Evolutionary conservation across 805 yeast species (phyloP).

Genomic region (Hagleromyces aurorensis): DNA sequence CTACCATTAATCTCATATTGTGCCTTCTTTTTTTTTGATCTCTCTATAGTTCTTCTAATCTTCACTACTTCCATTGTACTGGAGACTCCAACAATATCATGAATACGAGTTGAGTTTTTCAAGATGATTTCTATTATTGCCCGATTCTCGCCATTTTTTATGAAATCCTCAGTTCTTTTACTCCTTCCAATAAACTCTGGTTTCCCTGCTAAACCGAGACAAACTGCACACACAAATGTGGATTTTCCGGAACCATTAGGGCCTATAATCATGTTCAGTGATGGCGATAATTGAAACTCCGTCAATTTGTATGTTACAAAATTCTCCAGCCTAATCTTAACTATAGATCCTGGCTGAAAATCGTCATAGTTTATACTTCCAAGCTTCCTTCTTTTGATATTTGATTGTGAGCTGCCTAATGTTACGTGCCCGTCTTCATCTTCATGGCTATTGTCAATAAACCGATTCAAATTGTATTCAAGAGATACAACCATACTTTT

Average conservation of each 20-base stretch:
- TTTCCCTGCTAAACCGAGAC: conserved; percentile 80
- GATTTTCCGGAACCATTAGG: conserved; percentile 97
- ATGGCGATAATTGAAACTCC: conserved; percentile 72
- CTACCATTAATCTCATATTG: conserved; percentile 44
- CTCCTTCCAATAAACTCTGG: conserved; percentile 66
- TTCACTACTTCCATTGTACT: conserved; percentile 24
- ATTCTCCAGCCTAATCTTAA: conserved; percentile 50
- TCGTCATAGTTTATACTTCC: conserved; percentile 11
- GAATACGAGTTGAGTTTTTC: conserved; percentile 24
- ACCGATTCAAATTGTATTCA: too few species aligned
- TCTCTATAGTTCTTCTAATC: conserved; percentile 38
- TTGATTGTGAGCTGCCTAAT: too few species aligned
- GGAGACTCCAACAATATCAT: conserved; percentile 21
- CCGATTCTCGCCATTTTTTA: conserved; percentile 52
- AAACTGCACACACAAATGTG: conserved; percentile 86
- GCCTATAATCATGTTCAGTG: conserved; percentile 85
- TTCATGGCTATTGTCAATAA: too few species aligned
- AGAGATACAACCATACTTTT: too few species aligned
- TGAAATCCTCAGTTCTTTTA: conserved; percentile 53
- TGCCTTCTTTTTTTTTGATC: conserved; percentile 37
- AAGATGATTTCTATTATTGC: conserved; percentile 32
- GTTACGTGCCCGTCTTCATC: too few species aligned
- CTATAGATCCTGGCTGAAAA: conserved; percentile 40
- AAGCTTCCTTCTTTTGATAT: conserved; percentile 13
- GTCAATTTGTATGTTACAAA: conserved; percentile 65